phyloP scores from a whole-genome alignment of 2,329 filamentous ascomycete genomes.

The Fonsecaea multimorphosa region DNA sequence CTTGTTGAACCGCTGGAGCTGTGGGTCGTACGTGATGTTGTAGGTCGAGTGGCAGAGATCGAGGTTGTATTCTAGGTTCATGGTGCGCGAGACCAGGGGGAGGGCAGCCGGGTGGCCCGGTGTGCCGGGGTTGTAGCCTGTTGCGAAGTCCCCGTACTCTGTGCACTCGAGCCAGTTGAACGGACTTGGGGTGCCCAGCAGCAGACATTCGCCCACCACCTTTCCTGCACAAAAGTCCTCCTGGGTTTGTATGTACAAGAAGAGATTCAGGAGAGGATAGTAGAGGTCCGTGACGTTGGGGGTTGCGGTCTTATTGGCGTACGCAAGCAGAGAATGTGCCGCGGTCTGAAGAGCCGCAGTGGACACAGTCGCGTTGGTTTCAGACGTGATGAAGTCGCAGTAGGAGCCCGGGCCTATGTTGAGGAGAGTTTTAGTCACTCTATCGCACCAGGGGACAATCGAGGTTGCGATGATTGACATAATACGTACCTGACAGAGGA shows the following conservation, averaged over 20 bases:
- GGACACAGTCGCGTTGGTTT: neutral
- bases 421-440: too few relatives aligned
- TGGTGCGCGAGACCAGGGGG: conserved; percentile 73
- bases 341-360: neutral
- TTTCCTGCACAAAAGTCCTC: conserved; percentile 3
- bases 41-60: conserved; percentile 70
- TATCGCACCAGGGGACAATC: too few relatives aligned
- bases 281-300: conserved; percentile 7
- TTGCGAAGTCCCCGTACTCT: conserved; percentile 11
- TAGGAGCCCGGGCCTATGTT: conserved; percentile 8
- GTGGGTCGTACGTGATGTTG: conserved; percentile 68
- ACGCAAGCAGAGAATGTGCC: conserved; percentile 1
- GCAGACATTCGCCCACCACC: neutral
- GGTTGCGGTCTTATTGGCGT: conserved; percentile 14
- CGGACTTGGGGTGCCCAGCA: neutral
- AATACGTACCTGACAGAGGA: conserved; percentile 5
- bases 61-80: conserved; percentile 67
- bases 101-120: conserved; percentile 44
- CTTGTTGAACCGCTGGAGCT: conserved; percentile 73
- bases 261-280: conserved; percentile 15
- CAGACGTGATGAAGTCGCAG: conserved; percentile 13
- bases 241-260: conserved; percentile 4
- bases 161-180: conserved; percentile 14
- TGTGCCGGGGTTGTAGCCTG: conserved; percentile 21
- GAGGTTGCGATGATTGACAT: too few relatives aligned